A percentile compares a stretch with the other conserved stretches of the same genome.
phyloP scores from a whole-genome alignment of 2,329 filamentous ascomycete species.

The Aspergillus pseudoviridinutans region DNA sequence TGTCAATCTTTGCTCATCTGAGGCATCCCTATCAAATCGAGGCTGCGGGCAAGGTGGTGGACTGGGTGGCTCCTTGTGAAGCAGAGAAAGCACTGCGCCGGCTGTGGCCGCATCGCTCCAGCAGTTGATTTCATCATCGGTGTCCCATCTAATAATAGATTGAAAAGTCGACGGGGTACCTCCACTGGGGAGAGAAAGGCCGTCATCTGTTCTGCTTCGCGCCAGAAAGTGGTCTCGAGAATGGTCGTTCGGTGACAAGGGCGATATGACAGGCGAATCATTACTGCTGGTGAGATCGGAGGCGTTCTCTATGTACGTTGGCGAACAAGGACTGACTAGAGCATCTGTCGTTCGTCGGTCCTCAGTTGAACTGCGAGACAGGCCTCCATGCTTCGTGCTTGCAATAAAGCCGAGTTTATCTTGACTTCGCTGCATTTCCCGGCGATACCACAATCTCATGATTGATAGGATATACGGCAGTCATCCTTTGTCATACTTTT shows the following conservation, averaged over 20 bases:
- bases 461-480: background rate
- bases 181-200: background rate
- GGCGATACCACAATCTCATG: background rate
- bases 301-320: background rate
- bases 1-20: background rate
- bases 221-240: background rate
- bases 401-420: background rate
- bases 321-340: background rate
- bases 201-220: background rate
- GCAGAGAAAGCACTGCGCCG: conserved; percentile 13
- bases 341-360: background rate
- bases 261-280: background rate
- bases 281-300: background rate
- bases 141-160: background rate
- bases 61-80: conserved; percentile 10
- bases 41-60: background rate
- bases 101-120: conserved; percentile 18
- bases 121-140: background rate
- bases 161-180: background rate
- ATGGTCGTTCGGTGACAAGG: background rate
- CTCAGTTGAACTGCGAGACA: background rate
- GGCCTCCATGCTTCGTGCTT: background rate
- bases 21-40: background rate
- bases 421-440: background rate
- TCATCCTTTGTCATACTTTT: background rate